Evolutionary conservation across 2,329 filamentous ascomycete species (phyloP).

Genomic region (Seiridium unicorne): DNA sequence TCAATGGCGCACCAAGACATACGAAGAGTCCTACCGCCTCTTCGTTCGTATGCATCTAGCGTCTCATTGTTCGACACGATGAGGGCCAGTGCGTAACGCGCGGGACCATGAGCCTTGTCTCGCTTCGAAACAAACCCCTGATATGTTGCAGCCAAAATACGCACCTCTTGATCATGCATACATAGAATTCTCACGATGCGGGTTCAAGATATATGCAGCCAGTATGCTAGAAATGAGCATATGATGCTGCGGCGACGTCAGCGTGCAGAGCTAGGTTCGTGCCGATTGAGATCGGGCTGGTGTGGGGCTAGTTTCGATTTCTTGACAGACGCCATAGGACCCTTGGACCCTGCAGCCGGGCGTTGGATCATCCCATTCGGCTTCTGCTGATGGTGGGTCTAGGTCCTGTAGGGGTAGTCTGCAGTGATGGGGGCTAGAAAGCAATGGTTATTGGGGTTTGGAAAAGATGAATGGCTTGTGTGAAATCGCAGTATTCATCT

Average conservation of each 20-base stretch:
- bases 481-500: no score
- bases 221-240: constrained; percentile 7
- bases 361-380: background rate
- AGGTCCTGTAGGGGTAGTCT: no score
- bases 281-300: background rate
- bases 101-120: no score
- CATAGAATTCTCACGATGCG: background rate
- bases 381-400: background rate
- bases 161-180: no score
- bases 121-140: no score
- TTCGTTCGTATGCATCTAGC: no score
- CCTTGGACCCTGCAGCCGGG: constrained; percentile 13
- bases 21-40: no score
- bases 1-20: no score
- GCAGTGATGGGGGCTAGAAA: no score
- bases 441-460: background rate
- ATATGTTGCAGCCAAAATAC: no score
- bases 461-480: background rate
- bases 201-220: background rate
- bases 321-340: background rate
- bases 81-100: no score
- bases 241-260: constrained; percentile 27
- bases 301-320: background rate
- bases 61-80: no score
- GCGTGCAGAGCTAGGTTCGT: constrained; percentile 17